Evolutionary conservation across 106 monocot species (phyloP).

Genomic region (Apostasia ramifera): DNA sequence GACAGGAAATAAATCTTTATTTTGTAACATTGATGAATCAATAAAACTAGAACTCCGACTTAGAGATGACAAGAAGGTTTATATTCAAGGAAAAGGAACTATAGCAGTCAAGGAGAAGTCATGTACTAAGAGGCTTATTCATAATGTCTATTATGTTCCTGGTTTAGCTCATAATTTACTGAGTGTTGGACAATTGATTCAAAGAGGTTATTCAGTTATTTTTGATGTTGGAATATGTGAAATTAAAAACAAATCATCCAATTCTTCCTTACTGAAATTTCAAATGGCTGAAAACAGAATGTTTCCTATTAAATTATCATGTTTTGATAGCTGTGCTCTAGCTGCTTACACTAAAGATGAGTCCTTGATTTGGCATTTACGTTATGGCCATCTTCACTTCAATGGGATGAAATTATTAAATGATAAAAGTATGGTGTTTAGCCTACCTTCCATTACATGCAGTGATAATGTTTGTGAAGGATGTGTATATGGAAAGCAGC

Average conservation of each 20-base stretch:
- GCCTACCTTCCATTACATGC: conserved; percentile 1
- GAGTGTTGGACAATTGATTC: no score
- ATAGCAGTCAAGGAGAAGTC: no score
- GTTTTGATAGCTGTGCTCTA: not conserved
- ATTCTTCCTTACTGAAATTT: not conserved
- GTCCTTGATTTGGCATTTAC: not conserved
- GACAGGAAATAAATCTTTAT: no score
- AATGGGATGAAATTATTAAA: conserved; percentile 6
- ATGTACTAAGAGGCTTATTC: no score
- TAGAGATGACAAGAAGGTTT: no score
- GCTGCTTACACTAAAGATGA: not conserved
- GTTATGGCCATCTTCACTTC: conserved; percentile 12
- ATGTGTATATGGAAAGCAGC: conserved; percentile 8
- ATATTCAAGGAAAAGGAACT: no score
- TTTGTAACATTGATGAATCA: no score
- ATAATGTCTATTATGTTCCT: no score
- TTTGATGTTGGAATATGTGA: not conserved
- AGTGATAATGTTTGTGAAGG: conserved; percentile 1
- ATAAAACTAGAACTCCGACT: no score
- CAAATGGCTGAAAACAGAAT: conserved; percentile 1
- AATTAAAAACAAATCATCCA: no score
- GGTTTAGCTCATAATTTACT: no score
- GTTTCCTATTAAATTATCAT: not conserved
- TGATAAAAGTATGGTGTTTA: not conserved
- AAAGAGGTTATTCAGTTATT: not conserved